These are phyloP conservation scores for Irpex rosettiformis DNA, from an alignment of 1,284 basidiomycete species.

Conservation along the genomic window DNA sequence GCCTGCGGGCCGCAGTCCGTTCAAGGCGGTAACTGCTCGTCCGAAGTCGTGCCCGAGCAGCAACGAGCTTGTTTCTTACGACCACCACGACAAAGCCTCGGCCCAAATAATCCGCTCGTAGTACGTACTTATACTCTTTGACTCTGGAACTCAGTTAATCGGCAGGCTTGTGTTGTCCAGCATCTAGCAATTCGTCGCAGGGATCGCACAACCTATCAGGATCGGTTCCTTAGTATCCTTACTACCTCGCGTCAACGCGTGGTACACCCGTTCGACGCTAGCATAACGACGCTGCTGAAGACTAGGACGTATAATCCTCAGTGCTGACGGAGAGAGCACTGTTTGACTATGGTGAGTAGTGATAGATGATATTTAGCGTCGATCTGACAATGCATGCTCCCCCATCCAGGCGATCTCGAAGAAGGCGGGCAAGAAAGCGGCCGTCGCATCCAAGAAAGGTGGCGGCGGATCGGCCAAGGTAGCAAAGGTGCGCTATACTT, in stretches of 20 bases:
- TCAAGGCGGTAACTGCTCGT: not conserved
- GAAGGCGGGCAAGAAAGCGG: constrained; percentile 87
- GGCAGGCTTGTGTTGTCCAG: not conserved
- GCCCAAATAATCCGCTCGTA: not conserved
- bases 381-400: constrained; percentile 15
- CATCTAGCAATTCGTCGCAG: not conserved
- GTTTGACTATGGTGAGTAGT: constrained; percentile 2
- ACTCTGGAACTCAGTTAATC: not conserved
- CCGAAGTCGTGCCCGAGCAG: not conserved
- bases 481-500: constrained; percentile 55
- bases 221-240: not conserved
- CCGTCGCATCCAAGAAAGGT: constrained; percentile 55
- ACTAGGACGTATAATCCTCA: not conserved
- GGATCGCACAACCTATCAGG: constrained; percentile 1
- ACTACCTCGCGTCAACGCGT: constrained; percentile 1
- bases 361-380: constrained; percentile 13
- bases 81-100: not conserved
- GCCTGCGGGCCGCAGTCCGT: not conserved
- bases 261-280: not conserved
- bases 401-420: constrained; percentile 75
- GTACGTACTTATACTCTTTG: not conserved
- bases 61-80: not conserved
- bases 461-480: constrained; percentile 57
- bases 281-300: not conserved
- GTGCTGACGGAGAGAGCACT: not conserved